Base-by-base conservation (phyloP, 169 alveolate species). In the Cryptosporidium sp. region DNA sequence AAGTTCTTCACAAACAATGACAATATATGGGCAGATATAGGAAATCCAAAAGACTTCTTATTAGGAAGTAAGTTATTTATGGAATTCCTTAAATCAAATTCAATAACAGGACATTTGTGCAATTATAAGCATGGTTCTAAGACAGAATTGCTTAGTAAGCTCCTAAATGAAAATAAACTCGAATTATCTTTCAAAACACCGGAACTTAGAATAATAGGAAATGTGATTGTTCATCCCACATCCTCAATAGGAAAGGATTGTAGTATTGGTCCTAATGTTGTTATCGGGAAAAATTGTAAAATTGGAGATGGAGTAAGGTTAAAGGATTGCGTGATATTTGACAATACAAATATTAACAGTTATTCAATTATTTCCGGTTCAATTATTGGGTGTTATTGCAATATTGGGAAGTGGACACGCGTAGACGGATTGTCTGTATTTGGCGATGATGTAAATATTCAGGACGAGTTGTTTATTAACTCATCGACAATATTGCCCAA, bases 371-470 rank as follows among this genome's bases (percentile, higher is more conserved):
- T 97, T 61, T 91, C 92, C 45, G 95, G 92, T 18, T 92, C 98
- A 33, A 96, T 98, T 44, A 94, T 98, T 65, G 99, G 99, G 23
- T 97, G 99, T 97, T 91, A 95, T 73, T 94, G 97, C 14, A 87
- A 86, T 37, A 91, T 98, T 61, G 99, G 99, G 31, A 94, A 94
- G 70, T 98, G 99, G 99, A 96, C 93, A 18, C 94, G 99, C 61
- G 94, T 97, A 31, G 99, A 97, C 80, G 98, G 97, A 12, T 86
- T 96, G n/a, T 85, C 98, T 68, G 99, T 97, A 33, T 91, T 96
- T 39, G 99, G 99, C 31, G 98, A 97, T 92, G 97, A 96, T 93
- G 99, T 98, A 60, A 73, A 92, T 48, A 84, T 98, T 18, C 93
- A 93, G 75, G 97, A 96, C 69, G 99, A 97, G 89, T 85, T 96